Conservation (phyloP, 306 rosid species). For the Cajanus cajan region DNA sequence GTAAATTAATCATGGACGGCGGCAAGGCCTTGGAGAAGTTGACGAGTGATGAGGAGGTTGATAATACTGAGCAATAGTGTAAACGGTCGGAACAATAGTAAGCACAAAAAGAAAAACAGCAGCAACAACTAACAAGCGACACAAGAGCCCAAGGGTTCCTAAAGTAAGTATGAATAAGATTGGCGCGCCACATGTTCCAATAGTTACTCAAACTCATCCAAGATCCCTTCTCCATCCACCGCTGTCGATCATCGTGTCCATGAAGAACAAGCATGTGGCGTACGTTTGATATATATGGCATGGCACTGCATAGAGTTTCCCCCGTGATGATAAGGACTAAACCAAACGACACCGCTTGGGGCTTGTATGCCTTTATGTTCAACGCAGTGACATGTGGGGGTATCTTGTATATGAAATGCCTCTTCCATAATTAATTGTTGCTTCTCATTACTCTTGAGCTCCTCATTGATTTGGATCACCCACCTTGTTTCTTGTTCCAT, state of each 20-base stretch:
- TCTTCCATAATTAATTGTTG: conserved; percentile 47
- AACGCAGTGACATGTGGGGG: conserved; percentile 28
- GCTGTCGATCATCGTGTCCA: conserved; percentile 48
- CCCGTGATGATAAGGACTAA: conserved; percentile 53
- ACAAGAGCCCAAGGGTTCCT: conserved; percentile 43
- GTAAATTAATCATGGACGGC: neutral
- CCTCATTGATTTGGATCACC: conserved; percentile 33
- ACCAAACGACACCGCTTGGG: conserved; percentile 60
- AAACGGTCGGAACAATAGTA: conserved; percentile 28
- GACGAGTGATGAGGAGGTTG: neutral
- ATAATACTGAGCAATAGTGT: conserved; percentile 3
- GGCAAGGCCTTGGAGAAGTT: neutral
- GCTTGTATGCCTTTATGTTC: conserved; percentile 37
- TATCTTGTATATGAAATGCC: conserved; percentile 46
- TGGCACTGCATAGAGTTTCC: too few species aligned
- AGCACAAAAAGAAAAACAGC: conserved; percentile 36
- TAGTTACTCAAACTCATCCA: conserved; percentile 34
- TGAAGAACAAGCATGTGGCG: conserved; percentile 43
- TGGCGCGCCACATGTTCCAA: conserved; percentile 41
- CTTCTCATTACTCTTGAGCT: conserved; percentile 22
- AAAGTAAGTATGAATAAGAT: conserved; percentile 39
- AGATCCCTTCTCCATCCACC: conserved; percentile 13
- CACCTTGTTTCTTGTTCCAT: conserved; percentile 31
- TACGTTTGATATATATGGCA: too few species aligned
- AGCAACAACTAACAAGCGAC: conserved; percentile 37